Evolutionary conservation across 352 stramenopile genomes (phyloP), one percentile per base, ranked within the genome.

Genomic region (Peronosclerospora sorghi): DNA sequence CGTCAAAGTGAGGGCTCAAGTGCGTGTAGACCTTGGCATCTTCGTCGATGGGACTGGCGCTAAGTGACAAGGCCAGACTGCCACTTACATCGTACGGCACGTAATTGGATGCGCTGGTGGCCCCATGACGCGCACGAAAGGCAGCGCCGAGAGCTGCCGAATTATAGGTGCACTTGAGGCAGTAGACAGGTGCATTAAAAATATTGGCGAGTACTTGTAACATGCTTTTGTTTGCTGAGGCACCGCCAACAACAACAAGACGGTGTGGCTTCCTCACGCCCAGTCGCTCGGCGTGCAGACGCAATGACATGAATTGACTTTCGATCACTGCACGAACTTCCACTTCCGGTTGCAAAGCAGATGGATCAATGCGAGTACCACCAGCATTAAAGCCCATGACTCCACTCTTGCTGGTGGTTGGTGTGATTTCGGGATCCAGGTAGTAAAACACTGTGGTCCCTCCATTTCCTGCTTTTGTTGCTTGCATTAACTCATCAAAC

Each of bases 371-470:
- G 12, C 37, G 30, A 20, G 32, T 38, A 29, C 61, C 59, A 4
- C 52, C 51, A 6, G 39, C 47, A 27, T 70, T 49, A 32, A 79
- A 85, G 18, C 62, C 58, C 8, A 81, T 35, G 7, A 80, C 46
- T 12, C 70, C 72, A 37, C 68, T 49, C 20, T 66, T 58, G 5
- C 47, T 18, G 6, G 67, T 82, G 2, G 56, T 61, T 9, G 72
- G 75, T 9, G 69, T 84, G 36, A 88, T 88, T 50, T 88, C 75
- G 14, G 65, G 70, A 20, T 84, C 66, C 12, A 54, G 44, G 35
- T 71, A 79, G 58, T 78, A 86, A 41, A 86, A 85, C 12, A 54
- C 73, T 9, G 75, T 62, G 0, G 45, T 48, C 9, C 60, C 72
- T 32, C 49, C 41, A 41, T 83, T 88, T 1, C 66, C 73, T 6